Conservation (phyloP, 1,139 yeast genomes). For the Nakaseomyces bracarensis region DNA sequence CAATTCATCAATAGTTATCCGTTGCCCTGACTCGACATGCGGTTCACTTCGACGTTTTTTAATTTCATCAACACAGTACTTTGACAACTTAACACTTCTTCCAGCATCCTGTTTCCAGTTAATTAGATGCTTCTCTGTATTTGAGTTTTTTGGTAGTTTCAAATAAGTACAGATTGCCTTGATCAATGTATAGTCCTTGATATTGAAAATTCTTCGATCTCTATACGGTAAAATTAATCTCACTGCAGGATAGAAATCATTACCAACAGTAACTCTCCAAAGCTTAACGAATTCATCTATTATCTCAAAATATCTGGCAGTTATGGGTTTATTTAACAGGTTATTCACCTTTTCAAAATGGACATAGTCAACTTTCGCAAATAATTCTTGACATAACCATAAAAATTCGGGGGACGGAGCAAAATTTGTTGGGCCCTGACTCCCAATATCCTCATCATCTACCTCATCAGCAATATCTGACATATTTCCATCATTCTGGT, state of each 20-base stretch:
- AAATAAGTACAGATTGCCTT: slow-evolving; percentile 39
- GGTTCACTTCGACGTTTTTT: slow-evolving; percentile 36
- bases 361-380: slow-evolving; percentile 25
- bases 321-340: slow-evolving; percentile 17
- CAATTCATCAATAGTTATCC: slow-evolving; percentile 47
- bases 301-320: slow-evolving; percentile 18
- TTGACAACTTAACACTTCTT: slow-evolving; percentile 34
- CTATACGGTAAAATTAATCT: slow-evolving; percentile 56
- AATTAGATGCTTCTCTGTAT: slow-evolving; percentile 40
- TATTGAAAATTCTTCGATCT: slow-evolving; percentile 45
- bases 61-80: slow-evolving; percentile 36
- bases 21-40: slow-evolving; percentile 24
- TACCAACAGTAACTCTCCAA: slow-evolving; percentile 62
- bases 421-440: slow-evolving; percentile 15
- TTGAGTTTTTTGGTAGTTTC: slow-evolving; percentile 44
- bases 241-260: slow-evolving; percentile 61
- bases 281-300: slow-evolving; percentile 41
- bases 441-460: background rate
- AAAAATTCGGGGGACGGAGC: slow-evolving; percentile 34
- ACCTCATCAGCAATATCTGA: background rate
- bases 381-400: slow-evolving; percentile 33
- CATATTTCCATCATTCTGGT: no score
- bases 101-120: slow-evolving; percentile 39
- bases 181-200: slow-evolving; percentile 46
- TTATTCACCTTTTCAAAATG: slow-evolving; percentile 11